phyloP scores from a whole-genome alignment of 306 rosid species.

The Calophaca sinica region DNA sequence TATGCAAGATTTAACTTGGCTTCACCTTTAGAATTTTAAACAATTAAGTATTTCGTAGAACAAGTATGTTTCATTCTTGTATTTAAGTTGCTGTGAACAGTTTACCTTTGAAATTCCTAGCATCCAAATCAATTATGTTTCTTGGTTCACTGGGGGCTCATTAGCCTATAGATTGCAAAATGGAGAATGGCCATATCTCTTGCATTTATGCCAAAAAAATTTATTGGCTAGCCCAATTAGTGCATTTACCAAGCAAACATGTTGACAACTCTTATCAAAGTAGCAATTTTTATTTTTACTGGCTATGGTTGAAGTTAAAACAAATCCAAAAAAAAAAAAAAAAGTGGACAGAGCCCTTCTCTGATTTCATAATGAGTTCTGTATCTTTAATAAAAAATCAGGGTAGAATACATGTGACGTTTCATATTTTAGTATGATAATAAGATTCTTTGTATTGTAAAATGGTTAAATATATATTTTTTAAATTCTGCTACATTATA shows the following conservation, averaged over 20 bases:
- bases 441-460: slow-evolving; percentile 10
- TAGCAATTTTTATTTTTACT: background rate
- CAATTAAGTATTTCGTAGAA: too few species aligned
- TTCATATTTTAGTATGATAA: background rate
- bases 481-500: background rate
- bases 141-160: background rate
- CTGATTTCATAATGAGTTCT: background rate
- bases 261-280: background rate
- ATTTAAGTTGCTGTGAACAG: background rate
- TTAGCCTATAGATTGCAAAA: background rate
- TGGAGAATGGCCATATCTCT: background rate
- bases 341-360: background rate
- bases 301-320: slow-evolving; percentile 2
- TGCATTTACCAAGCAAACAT: background rate
- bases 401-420: background rate
- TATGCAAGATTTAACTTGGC: slow-evolving; percentile 17
- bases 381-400: background rate
- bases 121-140: background rate
- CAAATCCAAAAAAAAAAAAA: background rate
- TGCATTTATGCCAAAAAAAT: background rate
- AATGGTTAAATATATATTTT: slow-evolving; percentile 1
- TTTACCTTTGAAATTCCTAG: background rate
- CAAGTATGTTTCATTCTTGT: too few species aligned
- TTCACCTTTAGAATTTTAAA: too few species aligned
- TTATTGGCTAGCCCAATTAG: background rate